phyloP scores from a whole-genome alignment of 768 basidiomycete species.

The Multifurca ochricompacta region DNA sequence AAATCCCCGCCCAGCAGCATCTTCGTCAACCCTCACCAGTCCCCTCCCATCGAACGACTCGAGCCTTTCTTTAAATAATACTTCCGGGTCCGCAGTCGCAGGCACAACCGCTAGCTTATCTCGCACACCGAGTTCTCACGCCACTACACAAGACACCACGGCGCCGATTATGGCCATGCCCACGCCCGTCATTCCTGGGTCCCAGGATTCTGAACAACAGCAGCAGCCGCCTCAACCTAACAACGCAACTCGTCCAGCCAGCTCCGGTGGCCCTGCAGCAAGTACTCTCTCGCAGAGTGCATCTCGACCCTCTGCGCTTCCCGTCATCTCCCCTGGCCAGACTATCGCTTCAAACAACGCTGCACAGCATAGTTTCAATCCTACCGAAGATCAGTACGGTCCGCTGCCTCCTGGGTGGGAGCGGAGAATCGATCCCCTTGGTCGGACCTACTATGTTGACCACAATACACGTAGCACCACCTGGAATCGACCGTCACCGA shows the following conservation, averaged over 20 bases:
- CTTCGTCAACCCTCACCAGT: constrained; percentile 48
- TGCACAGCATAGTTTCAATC: constrained; percentile 74
- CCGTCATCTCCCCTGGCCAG: constrained; percentile 25
- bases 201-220: constrained; percentile 26
- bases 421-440: constrained; percentile 92
- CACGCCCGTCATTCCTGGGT: constrained; percentile 30
- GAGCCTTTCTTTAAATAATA: constrained; percentile 45
- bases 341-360: constrained; percentile 29
- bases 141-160: constrained; percentile 38
- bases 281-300: constrained; percentile 20
- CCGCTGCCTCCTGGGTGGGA: constrained; percentile 92
- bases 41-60: constrained; percentile 51
- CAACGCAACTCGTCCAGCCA: constrained; percentile 31
- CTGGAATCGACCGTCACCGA: constrained; percentile 88
- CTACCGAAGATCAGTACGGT: constrained; percentile 90
- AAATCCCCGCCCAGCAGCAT: constrained; percentile 70
- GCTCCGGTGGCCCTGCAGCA: constrained; percentile 27
- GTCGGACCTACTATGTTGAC: constrained; percentile 95
- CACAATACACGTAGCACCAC: constrained; percentile 97
- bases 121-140: constrained; percentile 61
- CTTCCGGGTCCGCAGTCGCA: constrained; percentile 31
- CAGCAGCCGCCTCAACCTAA: constrained; percentile 23
- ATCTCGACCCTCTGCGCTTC: constrained; percentile 32
- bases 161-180: constrained; percentile 22
- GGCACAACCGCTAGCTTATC: constrained; percentile 40